Percentiles rank a stretch among this genome's conserved stretches.
These are phyloP conservation scores for Pichia phayaonensis DNA, from an alignment of 805 yeast genomes.

Conservation along the genomic window DNA sequence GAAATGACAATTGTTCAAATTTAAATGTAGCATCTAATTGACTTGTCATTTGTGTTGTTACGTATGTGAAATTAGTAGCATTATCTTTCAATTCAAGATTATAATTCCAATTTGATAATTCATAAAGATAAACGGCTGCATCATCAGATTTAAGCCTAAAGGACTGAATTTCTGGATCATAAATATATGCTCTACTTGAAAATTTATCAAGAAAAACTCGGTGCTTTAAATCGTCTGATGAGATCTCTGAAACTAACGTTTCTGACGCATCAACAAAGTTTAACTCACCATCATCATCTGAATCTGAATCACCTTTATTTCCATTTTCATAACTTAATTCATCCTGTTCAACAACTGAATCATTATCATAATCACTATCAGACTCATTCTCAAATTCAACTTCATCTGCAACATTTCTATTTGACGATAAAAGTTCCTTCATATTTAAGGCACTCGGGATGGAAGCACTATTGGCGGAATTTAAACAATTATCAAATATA, in stretches of 20 bases:
- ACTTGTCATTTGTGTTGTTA: slow-evolving; percentile 38
- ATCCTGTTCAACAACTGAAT: background rate
- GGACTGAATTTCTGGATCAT: slow-evolving; percentile 41
- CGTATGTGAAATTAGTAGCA: slow-evolving; percentile 13
- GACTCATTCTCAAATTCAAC: slow-evolving; percentile 19
- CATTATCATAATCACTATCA: slow-evolving; percentile 22
- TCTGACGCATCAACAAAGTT: slow-evolving; percentile 26
- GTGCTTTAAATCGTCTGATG: slow-evolving; percentile 2
- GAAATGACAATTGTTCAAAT: slow-evolving; percentile 46
- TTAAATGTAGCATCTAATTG: slow-evolving; percentile 63
- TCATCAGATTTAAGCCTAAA: slow-evolving; percentile 38
- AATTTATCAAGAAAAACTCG: slow-evolving; percentile 16
- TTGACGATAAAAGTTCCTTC: background rate
- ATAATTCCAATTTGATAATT: slow-evolving; percentile 43
- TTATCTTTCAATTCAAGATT: slow-evolving; percentile 36
- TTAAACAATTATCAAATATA: slow-evolving; percentile 16
- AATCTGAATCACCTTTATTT: slow-evolving; percentile 22
- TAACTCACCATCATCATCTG: slow-evolving; percentile 16
- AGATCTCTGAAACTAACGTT: slow-evolving; percentile 9
- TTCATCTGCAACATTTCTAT: slow-evolving; percentile 1
- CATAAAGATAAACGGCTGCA: slow-evolving; percentile 33
- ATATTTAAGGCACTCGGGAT: slow-evolving; percentile 11
- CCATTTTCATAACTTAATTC: slow-evolving; percentile 11
- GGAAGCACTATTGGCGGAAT: slow-evolving; percentile 15
- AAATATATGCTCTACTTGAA: slow-evolving; percentile 40